Base-by-base conservation (phyloP, 2,329 filamentous ascomycete genomes). In the Plectosphaerella cucumerina region DNA sequence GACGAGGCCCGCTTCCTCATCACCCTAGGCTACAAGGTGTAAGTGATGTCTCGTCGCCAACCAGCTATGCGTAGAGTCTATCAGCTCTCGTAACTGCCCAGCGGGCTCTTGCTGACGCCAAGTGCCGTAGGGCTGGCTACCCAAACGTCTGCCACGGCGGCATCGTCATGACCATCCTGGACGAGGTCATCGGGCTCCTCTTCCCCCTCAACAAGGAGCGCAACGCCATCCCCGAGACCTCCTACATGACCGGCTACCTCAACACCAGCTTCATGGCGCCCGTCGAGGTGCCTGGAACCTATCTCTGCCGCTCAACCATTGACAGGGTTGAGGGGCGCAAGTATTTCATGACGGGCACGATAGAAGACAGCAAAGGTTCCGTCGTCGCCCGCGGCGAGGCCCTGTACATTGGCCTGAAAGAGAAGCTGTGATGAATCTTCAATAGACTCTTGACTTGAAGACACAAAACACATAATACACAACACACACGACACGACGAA, bases 161-260 rank as follows among this genome's bases (percentile, higher is more conserved):
- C 20, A 57, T 72, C 51, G 61, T 64, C 15, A 63, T 65, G 48
- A 58, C 70, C 14, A 52, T 73, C 47, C 53, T 69, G 23, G 70
- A 73, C 45, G 70, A 72, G 62, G 58, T 62, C 11, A 66, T 69
- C 57, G 67, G 69, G 4, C 57, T 58, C 3, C 50, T 73, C 20
- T 62, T 67, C 31, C 67, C 69, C 42, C 53, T 73, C 26, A 73
- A 73, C 47, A 49, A 56, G 18, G 66, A 68, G 51, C 49, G 60
- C 4, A 63, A 60, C 0, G 54, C 58, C 21, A 54, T 61, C 1
- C 65, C 63, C 35, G 54, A 57, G 31, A 56, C 57, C 1, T 55
- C 56, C 33, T 67, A 59, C 50, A 60, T 73, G 26, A 73, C 70
- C 18, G 70, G 60, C 0, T 61, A 58, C 6, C 53, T 73, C 21